A percentile compares a stretch with the other conserved stretches of the same genome.
phyloP scores from a whole-genome alignment of 306 rosid species.

The Amphicarpaea edgeworthii region DNA sequence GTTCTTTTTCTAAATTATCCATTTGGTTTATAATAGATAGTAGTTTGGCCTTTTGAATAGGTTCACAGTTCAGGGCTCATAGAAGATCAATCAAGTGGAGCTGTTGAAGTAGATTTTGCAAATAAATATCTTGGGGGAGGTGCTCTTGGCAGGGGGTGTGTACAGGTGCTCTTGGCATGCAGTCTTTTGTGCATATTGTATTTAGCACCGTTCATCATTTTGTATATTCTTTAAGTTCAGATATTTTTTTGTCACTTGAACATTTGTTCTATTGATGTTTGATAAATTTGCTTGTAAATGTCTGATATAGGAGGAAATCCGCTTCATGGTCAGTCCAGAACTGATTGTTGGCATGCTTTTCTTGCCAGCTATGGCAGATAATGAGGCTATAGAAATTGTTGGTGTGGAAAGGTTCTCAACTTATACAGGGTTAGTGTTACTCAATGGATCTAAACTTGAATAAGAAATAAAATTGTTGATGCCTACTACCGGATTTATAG shows the following conservation, averaged over 20 bases:
- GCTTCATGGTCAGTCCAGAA: conserved; percentile 92
- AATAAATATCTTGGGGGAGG: conserved; percentile 92
- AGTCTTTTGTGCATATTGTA: neutral
- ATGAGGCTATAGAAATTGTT: conserved; percentile 88
- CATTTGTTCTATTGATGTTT: neutral
- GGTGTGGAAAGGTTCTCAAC: conserved; percentile 93
- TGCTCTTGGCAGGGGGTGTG: conserved; percentile 85
- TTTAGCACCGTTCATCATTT: neutral
- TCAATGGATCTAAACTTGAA: conserved; percentile 34
- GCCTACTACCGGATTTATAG: conserved; percentile 8
- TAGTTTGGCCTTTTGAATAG: conserved; percentile 54
- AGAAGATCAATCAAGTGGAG: conserved; percentile 79
- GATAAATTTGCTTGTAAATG: conserved; percentile 32
- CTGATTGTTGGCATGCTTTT: conserved; percentile 88
- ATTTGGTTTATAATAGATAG: conserved; percentile 34
- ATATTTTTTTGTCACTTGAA: conserved; percentile 37
- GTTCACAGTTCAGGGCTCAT: conserved; percentile 72
- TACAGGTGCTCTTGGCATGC: conserved; percentile 72
- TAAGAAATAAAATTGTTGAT: conserved; percentile 1
- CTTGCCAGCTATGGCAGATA: conserved; percentile 90
- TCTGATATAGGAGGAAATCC: conserved; percentile 86
- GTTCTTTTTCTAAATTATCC: neutral
- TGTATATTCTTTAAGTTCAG: conserved; percentile 37
- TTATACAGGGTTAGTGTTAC: conserved; percentile 78
- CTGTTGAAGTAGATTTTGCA: conserved; percentile 96